These are phyloP conservation scores for Fusarium oxysporum DNA, from an alignment of 2,329 filamentous ascomycete genomes.

Conservation along the genomic window DNA sequence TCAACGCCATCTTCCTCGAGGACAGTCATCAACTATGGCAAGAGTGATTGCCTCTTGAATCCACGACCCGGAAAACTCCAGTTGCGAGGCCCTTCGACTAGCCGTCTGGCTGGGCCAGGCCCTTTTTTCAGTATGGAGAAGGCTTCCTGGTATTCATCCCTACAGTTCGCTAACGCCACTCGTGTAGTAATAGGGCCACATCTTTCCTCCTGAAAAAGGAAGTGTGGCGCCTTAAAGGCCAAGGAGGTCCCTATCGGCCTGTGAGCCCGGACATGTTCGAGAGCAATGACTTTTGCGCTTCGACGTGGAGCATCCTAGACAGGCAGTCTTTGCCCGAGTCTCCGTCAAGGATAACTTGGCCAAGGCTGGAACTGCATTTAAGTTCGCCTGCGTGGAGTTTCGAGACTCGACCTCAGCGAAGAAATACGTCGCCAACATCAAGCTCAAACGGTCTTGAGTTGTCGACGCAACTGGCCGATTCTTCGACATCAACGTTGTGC, in stretches of 20 bases:
- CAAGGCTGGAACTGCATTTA: background rate
- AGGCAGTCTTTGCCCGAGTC: background rate
- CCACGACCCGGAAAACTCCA: background rate
- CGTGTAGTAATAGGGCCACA: background rate
- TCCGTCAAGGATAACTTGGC: background rate
- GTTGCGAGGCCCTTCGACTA: background rate
- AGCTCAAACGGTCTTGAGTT: background rate
- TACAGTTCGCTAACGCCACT: background rate
- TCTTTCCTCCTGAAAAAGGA: background rate
- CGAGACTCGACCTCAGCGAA: background rate
- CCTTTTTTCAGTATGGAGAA: background rate
- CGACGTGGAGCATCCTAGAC: background rate
- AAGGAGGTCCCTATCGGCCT: background rate
- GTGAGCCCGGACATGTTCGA: background rate
- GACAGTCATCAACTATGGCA: background rate
- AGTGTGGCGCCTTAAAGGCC: background rate
- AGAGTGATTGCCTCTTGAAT: background rate
- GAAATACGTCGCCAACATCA: background rate
- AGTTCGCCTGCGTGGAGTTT: conserved; percentile 35
- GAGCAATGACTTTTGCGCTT: too few species aligned
- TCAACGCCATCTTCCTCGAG: background rate
- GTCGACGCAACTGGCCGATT: background rate
- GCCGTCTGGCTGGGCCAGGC: background rate
- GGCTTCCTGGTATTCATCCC: background rate
- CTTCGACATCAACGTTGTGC: background rate